Evolutionary conservation across 257 asterid species (phyloP), one percentile per base, ranked within the genome.

Genomic region (Solanum etuberosum): DNA sequence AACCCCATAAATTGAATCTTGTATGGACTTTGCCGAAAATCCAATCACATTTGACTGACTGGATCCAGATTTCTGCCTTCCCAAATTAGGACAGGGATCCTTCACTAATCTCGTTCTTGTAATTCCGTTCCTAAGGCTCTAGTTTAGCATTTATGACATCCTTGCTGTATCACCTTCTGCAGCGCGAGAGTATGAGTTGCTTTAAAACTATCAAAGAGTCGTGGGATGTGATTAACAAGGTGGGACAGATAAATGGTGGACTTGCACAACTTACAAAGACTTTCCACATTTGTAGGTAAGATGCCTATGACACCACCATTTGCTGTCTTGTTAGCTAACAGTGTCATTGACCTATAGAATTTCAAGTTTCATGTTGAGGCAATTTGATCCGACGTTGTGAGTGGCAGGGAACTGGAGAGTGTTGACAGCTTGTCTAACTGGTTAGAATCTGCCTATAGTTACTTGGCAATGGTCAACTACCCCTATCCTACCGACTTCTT

Each of bases 131-230:
- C 87, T 74, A 78, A 37, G 23, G 34, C 70, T 25, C 68, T 78
- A 34, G 23, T 48, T 86, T 83, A 77, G 61, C 42, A 11, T 91
- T 87, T 29, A 61, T 86, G 85, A 85, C 68, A 80, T 46, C 20
- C 32, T 9, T 29, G 29, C 18, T 46, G 40, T 81, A 81, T 46
- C 43, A 48, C 68, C 27, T 10, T 84, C 78, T 83, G 81, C 86
- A 97, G 99, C 95, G 94, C 1, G 99, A 95, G 90, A 97, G 99
- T 70, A 16, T 88, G 43, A 91, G 95, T 92, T 97, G 98, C 92
- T 95, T 95, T 88, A 89, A 91, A 82, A 93, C 96, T 34, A 97
- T 97, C 87, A 94, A 91, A 83, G 90, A 89, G 70, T 97, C 99
- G 54, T 97, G 99, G 99, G 92, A 91, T 92, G 92, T 89, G 78